Evolutionary conservation across 352 stramenopile genomes (phyloP).

Genomic region (Phytophthora podocarpi): DNA sequence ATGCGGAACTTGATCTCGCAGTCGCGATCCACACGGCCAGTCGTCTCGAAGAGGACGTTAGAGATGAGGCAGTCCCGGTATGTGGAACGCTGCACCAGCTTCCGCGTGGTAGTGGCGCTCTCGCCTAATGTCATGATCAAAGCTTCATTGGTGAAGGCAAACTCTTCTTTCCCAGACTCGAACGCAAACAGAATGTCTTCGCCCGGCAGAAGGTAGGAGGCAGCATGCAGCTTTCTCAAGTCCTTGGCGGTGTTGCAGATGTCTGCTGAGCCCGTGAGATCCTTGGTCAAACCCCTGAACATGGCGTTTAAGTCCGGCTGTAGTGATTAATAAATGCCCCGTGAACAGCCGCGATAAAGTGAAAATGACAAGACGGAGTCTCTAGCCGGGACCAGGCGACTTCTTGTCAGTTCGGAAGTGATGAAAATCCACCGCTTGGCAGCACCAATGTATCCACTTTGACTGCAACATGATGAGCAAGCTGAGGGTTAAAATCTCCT

Average conservation of each 20-base stretch:
- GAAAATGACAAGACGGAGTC: conserved; percentile 15
- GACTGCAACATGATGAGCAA: conserved; percentile 20
- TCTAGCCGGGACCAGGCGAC: too few relatives aligned
- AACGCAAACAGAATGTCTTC: conserved; percentile 62
- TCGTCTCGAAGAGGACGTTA: conserved; percentile 56
- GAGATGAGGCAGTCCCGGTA: conserved; percentile 44
- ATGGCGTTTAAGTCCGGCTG: conserved; percentile 17
- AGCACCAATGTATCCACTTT: conserved; percentile 6
- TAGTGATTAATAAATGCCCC: neutral
- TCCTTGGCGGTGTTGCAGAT: conserved; percentile 50
- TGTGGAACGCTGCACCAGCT: conserved; percentile 45
- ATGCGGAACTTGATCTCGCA: conserved; percentile 73
- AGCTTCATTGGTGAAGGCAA: conserved; percentile 66
- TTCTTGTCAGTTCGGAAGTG: too few relatives aligned
- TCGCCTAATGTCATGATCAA: conserved; percentile 46
- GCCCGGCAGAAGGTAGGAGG: conserved; percentile 41
- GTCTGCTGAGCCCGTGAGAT: conserved; percentile 55
- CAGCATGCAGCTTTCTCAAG: conserved; percentile 35
- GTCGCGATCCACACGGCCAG: conserved; percentile 58
- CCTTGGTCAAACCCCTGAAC: conserved; percentile 55
- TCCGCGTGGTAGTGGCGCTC: conserved; percentile 51
- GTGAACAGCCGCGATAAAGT: conserved; percentile 22
- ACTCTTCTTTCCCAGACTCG: conserved; percentile 64
- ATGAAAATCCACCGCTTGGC: conserved; percentile 30
- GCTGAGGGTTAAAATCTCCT: neutral